Evolutionary conservation across 1,284 basidiomycete genomes (phyloP).

Genomic region (Leccinum glutinopallens): DNA sequence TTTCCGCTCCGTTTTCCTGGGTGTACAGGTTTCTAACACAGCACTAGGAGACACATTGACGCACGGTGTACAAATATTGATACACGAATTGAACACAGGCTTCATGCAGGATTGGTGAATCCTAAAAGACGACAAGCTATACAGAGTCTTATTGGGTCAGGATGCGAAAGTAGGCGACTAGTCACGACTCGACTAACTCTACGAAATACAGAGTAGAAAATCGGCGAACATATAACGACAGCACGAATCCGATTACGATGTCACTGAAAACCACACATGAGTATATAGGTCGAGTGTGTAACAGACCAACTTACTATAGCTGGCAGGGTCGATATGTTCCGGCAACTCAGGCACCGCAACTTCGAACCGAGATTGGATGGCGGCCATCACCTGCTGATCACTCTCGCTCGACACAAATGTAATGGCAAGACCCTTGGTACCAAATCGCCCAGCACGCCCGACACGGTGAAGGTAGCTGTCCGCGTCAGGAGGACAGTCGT

Average conservation of each 20-base stretch:
- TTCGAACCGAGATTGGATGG: conserved; percentile 91
- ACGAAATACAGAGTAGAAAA: conserved; percentile 25
- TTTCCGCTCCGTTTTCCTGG: too few relatives aligned
- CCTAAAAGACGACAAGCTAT: neutral
- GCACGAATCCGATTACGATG: conserved; percentile 28
- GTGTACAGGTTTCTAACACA: too few relatives aligned
- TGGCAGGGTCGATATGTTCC: conserved; percentile 89
- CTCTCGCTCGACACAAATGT: conserved; percentile 92
- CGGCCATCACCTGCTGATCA: conserved; percentile 91
- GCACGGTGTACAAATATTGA: too few relatives aligned
- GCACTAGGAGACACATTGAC: too few relatives aligned
- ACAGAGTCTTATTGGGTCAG: neutral
- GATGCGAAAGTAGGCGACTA: neutral
- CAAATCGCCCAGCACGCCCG: conserved; percentile 98
- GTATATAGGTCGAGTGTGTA: neutral
- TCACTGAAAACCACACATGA: conserved; percentile 26
- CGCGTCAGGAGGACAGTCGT: conserved; percentile 95
- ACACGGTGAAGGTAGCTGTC: conserved; percentile 99
- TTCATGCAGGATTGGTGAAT: neutral
- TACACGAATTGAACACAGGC: neutral
- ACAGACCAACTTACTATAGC: conserved; percentile 67
- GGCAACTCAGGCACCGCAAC: conserved; percentile 92
- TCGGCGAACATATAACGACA: conserved; percentile 8
- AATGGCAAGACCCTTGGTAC: conserved; percentile 99
- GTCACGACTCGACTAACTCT: conserved; percentile 7